phyloP scores from a whole-genome alignment of 116 monocot genomes.

The Iris pallida region DNA sequence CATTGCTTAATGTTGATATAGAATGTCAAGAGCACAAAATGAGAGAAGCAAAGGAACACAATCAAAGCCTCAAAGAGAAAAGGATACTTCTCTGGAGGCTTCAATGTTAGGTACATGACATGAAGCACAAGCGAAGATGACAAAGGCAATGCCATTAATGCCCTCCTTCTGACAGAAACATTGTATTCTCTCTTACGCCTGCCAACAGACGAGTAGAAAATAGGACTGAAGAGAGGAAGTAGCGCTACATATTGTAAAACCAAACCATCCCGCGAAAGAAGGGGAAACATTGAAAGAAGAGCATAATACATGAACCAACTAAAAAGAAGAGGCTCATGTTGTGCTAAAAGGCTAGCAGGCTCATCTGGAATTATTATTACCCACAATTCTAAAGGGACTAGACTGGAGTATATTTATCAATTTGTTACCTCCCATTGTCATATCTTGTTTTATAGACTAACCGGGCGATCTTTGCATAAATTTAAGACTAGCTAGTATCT shows the following conservation, averaged over 20 bases:
- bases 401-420: too few relatives aligned
- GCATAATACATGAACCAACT: slow-evolving; percentile 58
- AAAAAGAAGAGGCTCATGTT: slow-evolving; percentile 65
- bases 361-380: too few relatives aligned
- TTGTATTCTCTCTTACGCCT: slow-evolving; percentile 4
- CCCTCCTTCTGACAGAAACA: slow-evolving; percentile 14
- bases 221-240: slow-evolving; percentile 51
- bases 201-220: slow-evolving; percentile 39
- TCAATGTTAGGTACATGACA: slow-evolving; percentile 37
- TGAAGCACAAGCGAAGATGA: slow-evolving; percentile 42
- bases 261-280: slow-evolving; percentile 65
- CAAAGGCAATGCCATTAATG: slow-evolving; percentile 26
- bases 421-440: too few relatives aligned
- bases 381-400: too few relatives aligned
- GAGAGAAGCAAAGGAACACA: slow-evolving; percentile 82
- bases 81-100: slow-evolving; percentile 78
- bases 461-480: too few relatives aligned
- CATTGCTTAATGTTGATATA: slow-evolving; percentile 75
- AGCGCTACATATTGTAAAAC: slow-evolving; percentile 67
- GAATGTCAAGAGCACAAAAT: slow-evolving; percentile 60
- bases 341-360: slow-evolving; percentile 81
- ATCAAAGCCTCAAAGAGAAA: slow-evolving; percentile 93
- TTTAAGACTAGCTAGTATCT: too few relatives aligned
- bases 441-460: too few relatives aligned
- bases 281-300: slow-evolving; percentile 85